phyloP scores from a whole-genome alignment of 768 basidiomycete species.

The Collybia nuda region DNA sequence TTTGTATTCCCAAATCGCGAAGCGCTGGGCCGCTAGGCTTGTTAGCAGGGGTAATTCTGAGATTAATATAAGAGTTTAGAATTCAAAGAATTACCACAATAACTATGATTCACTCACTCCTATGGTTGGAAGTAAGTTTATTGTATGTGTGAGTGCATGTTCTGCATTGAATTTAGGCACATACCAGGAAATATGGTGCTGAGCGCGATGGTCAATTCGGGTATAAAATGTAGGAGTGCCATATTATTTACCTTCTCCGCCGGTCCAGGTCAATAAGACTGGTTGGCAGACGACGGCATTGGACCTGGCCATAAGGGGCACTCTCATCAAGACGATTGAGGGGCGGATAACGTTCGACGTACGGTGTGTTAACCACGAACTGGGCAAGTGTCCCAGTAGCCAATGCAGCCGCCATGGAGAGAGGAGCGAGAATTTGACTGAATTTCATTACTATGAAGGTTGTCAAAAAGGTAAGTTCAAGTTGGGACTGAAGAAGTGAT shows the following conservation, averaged over 20 bases:
- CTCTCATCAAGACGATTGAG: constrained; percentile 8
- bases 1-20: constrained; percentile 40
- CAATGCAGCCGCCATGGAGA: constrained; percentile 40
- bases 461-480: too few species aligned
- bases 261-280: constrained; percentile 48
- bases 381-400: constrained; percentile 43
- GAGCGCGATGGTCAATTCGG: too few species aligned
- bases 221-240: background rate
- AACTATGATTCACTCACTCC: constrained; percentile 29
- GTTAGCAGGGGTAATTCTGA: constrained; percentile 55
- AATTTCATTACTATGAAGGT: too few species aligned
- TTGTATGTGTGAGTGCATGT: too few species aligned
- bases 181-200: constrained; percentile 69
- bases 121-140: constrained; percentile 16
- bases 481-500: too few species aligned
- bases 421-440: constrained; percentile 23
- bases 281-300: constrained; percentile 60
- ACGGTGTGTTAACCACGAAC: constrained; percentile 72
- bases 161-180: constrained; percentile 20
- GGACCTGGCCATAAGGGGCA: constrained; percentile 27
- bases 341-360: constrained; percentile 25
- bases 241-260: constrained; percentile 51
- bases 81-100: background rate
- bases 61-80: background rate
- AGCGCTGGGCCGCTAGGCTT: constrained; percentile 44